Base-by-base conservation (phyloP, 2,329 filamentous ascomycete genomes). In the Monilinia polystroma region DNA sequence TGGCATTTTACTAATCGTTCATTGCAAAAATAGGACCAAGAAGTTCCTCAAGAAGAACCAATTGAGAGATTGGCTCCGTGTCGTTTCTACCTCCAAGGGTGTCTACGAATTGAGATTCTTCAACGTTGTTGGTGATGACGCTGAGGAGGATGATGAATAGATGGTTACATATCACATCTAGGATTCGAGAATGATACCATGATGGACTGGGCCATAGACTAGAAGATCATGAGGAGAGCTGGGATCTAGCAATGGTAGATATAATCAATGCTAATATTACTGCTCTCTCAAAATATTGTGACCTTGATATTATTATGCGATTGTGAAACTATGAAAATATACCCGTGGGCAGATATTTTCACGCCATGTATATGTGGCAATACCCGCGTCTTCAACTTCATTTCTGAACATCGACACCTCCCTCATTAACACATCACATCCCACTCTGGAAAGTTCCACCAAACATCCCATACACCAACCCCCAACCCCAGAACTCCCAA, bases 11-110 rank as follows among this genome's bases (percentile, higher is more conserved):
- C 75, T 78, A 67, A 78, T 72, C 41, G 41, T 4, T 2, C 8
- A 51, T 51, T 32, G 49, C 23, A 16, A 45, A 54, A 29, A 18
- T 75, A 96, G 92, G 81, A 99, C 95, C 82, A 99, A 99, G 92
- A 99, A 99, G 89, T 99, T 97, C 90, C 90, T 99, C 83, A 99
- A 99, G 93, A 99, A 99, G 92, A 92, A 97, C 87, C 94, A 98
- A 89, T 92, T 99, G 81, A 92, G 95, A 85, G 95, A 99, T 87
- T 99, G 95, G 95, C 91, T 99, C 80, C 93, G 95, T 78, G 94
- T 99, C 77, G 95, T 99, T 79, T 96, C 93, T 76, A 98, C 94
- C 81, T 93, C 91, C 81, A 94, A 94, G 86, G 94, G 95, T 80
- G 93, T 97, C 74, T 99, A 99, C 87, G 93, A 97, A 87, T 90